Evolutionary conservation across 1,284 basidiomycete genomes (phyloP), one percentile per base, ranked within the genome.

Genomic region (Heterobasidion parviporum): DNA sequence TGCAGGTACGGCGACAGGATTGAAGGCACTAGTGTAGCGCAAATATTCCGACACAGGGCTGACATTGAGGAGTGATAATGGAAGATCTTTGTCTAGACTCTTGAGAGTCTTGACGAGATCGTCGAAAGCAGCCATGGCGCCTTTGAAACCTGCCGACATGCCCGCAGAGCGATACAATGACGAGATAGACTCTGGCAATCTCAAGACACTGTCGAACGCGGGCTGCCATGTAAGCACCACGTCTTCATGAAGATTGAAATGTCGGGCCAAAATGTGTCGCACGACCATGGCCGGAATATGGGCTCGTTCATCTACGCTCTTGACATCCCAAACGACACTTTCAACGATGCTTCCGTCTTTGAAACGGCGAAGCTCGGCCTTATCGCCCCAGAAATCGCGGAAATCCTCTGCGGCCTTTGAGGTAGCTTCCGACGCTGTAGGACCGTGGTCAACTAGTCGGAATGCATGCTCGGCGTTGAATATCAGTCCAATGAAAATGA

Each of bases 281-380:
- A 94, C 80, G 61, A 98, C 83, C 66, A 82, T 78, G 8, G 78
- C 73, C 0, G 94, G 93, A 44, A 99, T 86, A 53, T 86, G 80
- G 2, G 83, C 78, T 8, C 91, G 85, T 60, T 94, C 92, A 59
- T 93, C 90, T 0, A 78, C 75, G 6, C 77, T 83, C 59, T 78
- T 78, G 14, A 87, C 81, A 7, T 89, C 82, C 97, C 97, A 99
- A 0, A 98, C 94, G 12, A 99, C 93, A 66, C 91, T 94, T 70
- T 98, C 93, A 7, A 83, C 69, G 60, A 99, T 98, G 6, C 88
- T 81, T 0, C 96, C 96, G 65, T 99, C 95, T 69, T 98, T 95
- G 79, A 99, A 99, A 16, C 96, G 83, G n/a, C 97, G 82, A 18
- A 98, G 75, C 68, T 99, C 96, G 0, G 95, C 87, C 67, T 92